Evolutionary conservation across 163 green algal species (phyloP), one percentile per base, ranked within the genome.

Genomic region (Chloroidium sp.): DNA sequence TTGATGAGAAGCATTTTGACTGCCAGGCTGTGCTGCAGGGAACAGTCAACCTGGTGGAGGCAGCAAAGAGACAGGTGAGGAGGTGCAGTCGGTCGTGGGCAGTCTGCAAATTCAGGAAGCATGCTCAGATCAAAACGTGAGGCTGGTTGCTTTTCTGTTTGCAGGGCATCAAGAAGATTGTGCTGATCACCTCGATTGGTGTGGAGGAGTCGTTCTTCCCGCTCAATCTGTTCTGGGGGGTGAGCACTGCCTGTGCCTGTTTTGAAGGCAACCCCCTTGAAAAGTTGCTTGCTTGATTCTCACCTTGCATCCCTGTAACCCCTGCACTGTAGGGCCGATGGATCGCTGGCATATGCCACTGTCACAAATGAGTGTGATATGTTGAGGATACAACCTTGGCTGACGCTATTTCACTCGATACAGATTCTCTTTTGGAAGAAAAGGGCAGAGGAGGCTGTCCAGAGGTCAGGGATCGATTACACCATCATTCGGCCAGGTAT

Each of bases 401-500:
- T 36, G 36, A 36, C 36, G 36, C 36, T 36, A 36, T 36, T 36
- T 36, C 36, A 36, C 36, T 36, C 36, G 36, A 36, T 36, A 6
- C 85, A 89, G 81, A 77, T 94, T n/a, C 81, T 93, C 61, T 90
- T 91, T 74, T 92, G 88, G 88, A 97, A 97, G 88, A 95, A 95
- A 84, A 89, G 91, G 59, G 93, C 89, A 59, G 93, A 95, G 85
- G 87, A 93, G 87, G 89, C 85, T 77, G 75, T 97, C 83, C 92
- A 96, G 82, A 87, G 93, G 58, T 91, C 83, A 2, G 93, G 93
- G 59, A 76, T 96, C 2, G 78, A 89, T 64, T 95, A 95, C 86
- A 96, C 92, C 13, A 94, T 97, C 95, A 79, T 98, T 85, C 80
- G 95, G 94, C 87, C 95, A 93, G 90, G 90, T 36, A 36, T 36